phyloP scores from a whole-genome alignment of 179 eudicot species.

The Sideroxylon spinosum region DNA sequence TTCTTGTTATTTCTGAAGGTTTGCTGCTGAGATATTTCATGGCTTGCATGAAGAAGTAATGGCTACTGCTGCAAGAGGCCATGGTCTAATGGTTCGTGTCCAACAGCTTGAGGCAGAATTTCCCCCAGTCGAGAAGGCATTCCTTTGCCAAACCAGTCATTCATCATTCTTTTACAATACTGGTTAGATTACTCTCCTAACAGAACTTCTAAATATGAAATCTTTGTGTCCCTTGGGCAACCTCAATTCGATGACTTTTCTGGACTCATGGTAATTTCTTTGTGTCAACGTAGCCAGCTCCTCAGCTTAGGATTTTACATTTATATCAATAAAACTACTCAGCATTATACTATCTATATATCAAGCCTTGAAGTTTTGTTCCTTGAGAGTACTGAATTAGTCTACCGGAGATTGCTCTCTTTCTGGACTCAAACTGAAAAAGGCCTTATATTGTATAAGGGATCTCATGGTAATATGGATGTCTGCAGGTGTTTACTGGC shows the following conservation, averaged over 20 bases:
- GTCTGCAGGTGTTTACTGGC: conserved; percentile 82
- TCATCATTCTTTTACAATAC: conserved; percentile 65
- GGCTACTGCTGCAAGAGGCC: conserved; percentile 92
- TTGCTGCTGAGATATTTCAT: conserved; percentile 96
- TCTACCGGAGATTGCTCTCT: conserved; percentile 10
- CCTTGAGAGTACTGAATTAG: not conserved
- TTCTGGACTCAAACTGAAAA: conserved; percentile 1
- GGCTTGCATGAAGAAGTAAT: conserved; percentile 92
- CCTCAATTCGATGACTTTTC: not conserved
- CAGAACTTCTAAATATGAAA: not conserved
- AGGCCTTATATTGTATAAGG: not conserved
- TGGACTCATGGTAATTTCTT: conserved; percentile 4
- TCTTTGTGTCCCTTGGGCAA: conserved; percentile 9
- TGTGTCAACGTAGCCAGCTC: not conserved
- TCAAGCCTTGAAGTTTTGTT: not conserved
- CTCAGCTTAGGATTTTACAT: not conserved
- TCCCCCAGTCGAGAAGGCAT: conserved; percentile 73
- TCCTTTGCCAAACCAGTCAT: conserved; percentile 83
- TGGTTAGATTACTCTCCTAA: conserved; percentile 39
- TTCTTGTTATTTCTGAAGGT: conserved; percentile 40
- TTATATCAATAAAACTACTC: not conserved
- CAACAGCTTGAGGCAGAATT: conserved; percentile 89
- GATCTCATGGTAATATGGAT: conserved; percentile 7
- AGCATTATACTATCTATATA: not conserved
- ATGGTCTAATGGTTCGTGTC: conserved; percentile 69